These are phyloP conservation scores for Apiotrichum gracile DNA, from an alignment of 1,284 basidiomycete genomes.

Conservation along the genomic window DNA sequence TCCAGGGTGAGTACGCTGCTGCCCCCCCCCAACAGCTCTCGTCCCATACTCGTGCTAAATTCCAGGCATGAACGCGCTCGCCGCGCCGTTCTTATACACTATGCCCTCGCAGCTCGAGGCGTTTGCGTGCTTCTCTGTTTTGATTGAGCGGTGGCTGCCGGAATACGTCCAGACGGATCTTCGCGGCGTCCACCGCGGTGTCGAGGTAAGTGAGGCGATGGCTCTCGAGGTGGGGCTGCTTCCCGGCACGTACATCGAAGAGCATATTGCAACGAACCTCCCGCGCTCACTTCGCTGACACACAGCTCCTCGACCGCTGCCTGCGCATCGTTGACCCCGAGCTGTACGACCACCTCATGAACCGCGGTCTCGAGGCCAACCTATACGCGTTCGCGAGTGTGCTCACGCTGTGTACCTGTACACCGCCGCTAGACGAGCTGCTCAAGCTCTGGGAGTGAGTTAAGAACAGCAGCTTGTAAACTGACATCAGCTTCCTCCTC, in stretches of 20 bases:
- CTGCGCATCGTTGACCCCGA: constrained; percentile 83
- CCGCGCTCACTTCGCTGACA: too few relatives aligned
- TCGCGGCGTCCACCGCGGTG: constrained; percentile 85
- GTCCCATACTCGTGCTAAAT: background rate
- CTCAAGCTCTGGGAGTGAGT: constrained; percentile 80
- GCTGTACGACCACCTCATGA: constrained; percentile 70
- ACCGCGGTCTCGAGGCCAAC: constrained; percentile 93
- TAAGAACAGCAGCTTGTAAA: background rate
- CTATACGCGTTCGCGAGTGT: constrained; percentile 94
- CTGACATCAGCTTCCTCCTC: constrained; percentile 61
- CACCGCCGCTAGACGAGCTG: constrained; percentile 89
- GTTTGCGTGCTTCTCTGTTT: constrained; percentile 88
- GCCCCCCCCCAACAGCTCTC: background rate
- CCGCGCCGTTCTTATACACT: constrained; percentile 92
- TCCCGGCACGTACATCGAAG: too few relatives aligned
- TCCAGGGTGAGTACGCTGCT: constrained; percentile 56
- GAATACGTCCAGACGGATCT: constrained; percentile 91
- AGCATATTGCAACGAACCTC: too few relatives aligned
- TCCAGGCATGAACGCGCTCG: constrained; percentile 87
- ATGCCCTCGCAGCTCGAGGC: constrained; percentile 95
- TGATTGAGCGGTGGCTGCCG: constrained; percentile 89
- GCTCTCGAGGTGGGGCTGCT: too few relatives aligned
- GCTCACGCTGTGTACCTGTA: constrained; percentile 78
- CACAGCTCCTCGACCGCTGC: constrained; percentile 81
- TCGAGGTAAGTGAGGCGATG: constrained; percentile 60